Percentiles rank a stretch among this genome's conserved stretches.
These are phyloP conservation scores for Umbelopsis vinacea DNA, from an alignment of 192 early-diverging fungal species.

Conservation along the genomic window DNA sequence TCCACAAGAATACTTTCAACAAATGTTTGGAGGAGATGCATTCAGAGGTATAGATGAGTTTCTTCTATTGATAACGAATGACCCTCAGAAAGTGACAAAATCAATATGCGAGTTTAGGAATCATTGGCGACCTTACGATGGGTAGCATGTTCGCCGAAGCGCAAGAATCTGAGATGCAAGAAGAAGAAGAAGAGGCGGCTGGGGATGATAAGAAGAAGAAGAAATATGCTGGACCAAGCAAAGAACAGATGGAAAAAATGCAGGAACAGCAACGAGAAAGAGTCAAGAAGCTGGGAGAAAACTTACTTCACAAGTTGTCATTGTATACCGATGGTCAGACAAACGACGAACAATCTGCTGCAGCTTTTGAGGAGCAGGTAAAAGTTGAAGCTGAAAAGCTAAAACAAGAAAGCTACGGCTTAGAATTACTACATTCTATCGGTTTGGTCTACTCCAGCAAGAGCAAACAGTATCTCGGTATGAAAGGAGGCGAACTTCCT, in stretches of 20 bases:
- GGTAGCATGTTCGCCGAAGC: slow-evolving; percentile 50
- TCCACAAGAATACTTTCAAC: slow-evolving; percentile 81
- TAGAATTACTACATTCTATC: slow-evolving; percentile 84
- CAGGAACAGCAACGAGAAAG: slow-evolving; percentile 61
- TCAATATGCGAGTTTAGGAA: slow-evolving; percentile 42
- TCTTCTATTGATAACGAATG: not conserved
- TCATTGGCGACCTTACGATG: slow-evolving; percentile 90
- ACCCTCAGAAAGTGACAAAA: not conserved
- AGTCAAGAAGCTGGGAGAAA: slow-evolving; percentile 64
- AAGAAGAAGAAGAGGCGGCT: slow-evolving; percentile 42
- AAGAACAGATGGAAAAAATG: slow-evolving; percentile 56
- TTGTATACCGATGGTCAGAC: slow-evolving; percentile 69
- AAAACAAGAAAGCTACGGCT: slow-evolving; percentile 80
- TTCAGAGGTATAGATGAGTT: slow-evolving; percentile 43
- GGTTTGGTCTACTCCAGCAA: slow-evolving; percentile 82
- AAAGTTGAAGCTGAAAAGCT: slow-evolving; percentile 78
- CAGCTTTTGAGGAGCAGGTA: slow-evolving; percentile 66
- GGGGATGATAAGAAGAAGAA: slow-evolving; percentile 36
- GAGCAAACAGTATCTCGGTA: slow-evolving; percentile 68
- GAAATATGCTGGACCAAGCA: slow-evolving; percentile 44
- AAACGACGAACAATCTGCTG: slow-evolving; percentile 51
- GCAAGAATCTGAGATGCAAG: slow-evolving; percentile 53
- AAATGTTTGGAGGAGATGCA: slow-evolving; percentile 90
- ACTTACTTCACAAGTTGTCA: slow-evolving; percentile 68
- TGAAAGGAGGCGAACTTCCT: slow-evolving; percentile 49